A percentile compares a stretch with the other conserved stretches of the same genome.
These are phyloP conservation scores for Hypoxylon sp. DNA, from an alignment of 2,329 filamentous ascomycete genomes.

Conservation along the genomic window DNA sequence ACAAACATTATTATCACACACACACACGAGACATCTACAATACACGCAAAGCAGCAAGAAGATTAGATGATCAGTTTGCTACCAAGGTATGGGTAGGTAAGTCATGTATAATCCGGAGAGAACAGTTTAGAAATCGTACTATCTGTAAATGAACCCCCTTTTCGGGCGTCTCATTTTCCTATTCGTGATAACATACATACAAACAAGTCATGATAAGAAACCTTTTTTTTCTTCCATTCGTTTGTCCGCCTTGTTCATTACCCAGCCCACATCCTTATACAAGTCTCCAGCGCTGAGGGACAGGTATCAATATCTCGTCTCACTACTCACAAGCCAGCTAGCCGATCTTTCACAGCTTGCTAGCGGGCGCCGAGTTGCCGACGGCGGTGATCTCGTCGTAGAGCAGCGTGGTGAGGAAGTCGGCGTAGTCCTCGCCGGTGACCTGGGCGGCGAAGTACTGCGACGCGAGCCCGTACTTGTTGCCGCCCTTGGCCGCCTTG, in stretches of 20 bases:
- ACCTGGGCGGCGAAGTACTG: slow-evolving; percentile 94
- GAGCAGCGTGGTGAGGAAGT: slow-evolving; percentile 78
- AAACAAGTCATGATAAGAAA: not conserved
- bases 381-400: slow-evolving; percentile 49
- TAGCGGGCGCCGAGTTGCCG: slow-evolving; percentile 43
- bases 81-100: too few relatives aligned
- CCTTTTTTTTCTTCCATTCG: not conserved
- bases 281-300: not conserved
- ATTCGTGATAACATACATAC: slow-evolving; percentile 26
- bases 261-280: not conserved
- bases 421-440: slow-evolving; percentile 96
- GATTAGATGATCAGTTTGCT: too few relatives aligned
- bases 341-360: slow-evolving; percentile 39
- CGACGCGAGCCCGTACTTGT: slow-evolving; percentile 89
- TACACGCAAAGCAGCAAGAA: too few relatives aligned
- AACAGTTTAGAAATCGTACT: too few relatives aligned
- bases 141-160: not conserved
- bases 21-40: too few relatives aligned
- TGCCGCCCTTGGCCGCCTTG: slow-evolving; percentile 82
- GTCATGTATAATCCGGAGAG: too few relatives aligned
- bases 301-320: not conserved
- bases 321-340: not conserved
- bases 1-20: too few relatives aligned
- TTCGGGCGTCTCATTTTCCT: slow-evolving; percentile 11
- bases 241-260: not conserved